Conservation (phyloP, 305 asterid species). For the Andrographis paniculata region DNA sequence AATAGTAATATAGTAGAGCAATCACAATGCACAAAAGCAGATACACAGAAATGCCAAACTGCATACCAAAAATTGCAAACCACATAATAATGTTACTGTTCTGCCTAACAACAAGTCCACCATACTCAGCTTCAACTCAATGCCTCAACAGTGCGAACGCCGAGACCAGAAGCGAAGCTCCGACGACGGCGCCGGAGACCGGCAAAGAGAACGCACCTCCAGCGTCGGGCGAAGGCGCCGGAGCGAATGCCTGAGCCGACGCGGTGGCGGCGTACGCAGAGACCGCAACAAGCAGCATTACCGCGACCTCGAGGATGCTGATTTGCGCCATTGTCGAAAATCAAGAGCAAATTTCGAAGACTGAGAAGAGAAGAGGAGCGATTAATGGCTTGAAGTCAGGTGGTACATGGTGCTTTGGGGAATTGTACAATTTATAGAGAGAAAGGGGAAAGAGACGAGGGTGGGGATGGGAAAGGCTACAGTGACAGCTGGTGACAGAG, state of each 20-base stretch:
- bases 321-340: background rate
- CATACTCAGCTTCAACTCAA: background rate
- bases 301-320: background rate
- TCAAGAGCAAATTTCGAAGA: background rate
- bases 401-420: no score
- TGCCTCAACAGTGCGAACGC: background rate
- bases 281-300: background rate
- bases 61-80: background rate
- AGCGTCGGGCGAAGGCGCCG: background rate
- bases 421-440: conserved; percentile 19
- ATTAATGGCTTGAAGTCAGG: no score
- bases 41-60: conserved; percentile 28
- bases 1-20: no score
- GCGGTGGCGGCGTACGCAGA: background rate
- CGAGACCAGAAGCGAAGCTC: background rate
- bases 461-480: conserved; percentile 15
- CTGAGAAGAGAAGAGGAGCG: background rate
- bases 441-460: conserved; percentile 5
- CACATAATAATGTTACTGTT: no score
- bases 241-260: background rate
- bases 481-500: conserved; percentile 36
- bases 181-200: background rate
- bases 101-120: background rate
- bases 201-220: background rate
- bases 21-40: conserved; percentile 52